Evolutionary conservation across 2,329 filamentous ascomycete species (phyloP).

Genomic region (Cylindrodendrum hubeiense): DNA sequence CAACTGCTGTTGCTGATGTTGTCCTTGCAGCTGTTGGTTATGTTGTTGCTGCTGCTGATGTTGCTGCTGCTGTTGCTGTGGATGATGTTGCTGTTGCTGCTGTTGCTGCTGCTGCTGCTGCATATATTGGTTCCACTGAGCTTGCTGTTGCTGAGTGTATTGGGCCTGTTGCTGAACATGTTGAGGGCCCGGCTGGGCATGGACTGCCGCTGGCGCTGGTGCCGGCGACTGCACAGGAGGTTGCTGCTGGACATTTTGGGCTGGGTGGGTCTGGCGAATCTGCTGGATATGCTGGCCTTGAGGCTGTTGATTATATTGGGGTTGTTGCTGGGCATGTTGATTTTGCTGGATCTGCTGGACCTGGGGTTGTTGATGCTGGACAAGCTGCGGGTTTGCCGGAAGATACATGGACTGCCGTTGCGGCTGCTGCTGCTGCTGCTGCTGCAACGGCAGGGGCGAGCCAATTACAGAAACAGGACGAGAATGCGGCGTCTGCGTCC

Average conservation of each 20-base stretch:
- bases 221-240: too few relatives aligned
- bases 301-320: not conserved
- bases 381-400: not conserved
- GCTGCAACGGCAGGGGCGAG: not conserved
- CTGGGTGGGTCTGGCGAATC: not conserved
- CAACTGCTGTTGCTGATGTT: constrained; percentile 1
- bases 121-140: constrained; percentile 5
- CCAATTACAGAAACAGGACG: not conserved
- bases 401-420: not conserved
- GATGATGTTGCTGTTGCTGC: not conserved
- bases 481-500: not conserved
- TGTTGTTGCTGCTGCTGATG: constrained; percentile 1
- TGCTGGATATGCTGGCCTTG: constrained; percentile 11
- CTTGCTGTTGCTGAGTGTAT: constrained; percentile 2
- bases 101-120: not conserved
- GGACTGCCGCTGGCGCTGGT: too few relatives aligned
- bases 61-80: not conserved
- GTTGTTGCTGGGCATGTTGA: not conserved
- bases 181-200: not conserved
- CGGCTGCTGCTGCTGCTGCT: constrained; percentile 7
- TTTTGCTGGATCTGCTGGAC: not conserved
- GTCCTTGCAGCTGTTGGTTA: not conserved
- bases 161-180: not conserved
- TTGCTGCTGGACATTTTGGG: not conserved
- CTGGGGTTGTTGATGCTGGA: not conserved